These are phyloP conservation scores for Crithidia fasciculata DNA, from an alignment of 208 protist genomes.

Conservation along the genomic window DNA sequence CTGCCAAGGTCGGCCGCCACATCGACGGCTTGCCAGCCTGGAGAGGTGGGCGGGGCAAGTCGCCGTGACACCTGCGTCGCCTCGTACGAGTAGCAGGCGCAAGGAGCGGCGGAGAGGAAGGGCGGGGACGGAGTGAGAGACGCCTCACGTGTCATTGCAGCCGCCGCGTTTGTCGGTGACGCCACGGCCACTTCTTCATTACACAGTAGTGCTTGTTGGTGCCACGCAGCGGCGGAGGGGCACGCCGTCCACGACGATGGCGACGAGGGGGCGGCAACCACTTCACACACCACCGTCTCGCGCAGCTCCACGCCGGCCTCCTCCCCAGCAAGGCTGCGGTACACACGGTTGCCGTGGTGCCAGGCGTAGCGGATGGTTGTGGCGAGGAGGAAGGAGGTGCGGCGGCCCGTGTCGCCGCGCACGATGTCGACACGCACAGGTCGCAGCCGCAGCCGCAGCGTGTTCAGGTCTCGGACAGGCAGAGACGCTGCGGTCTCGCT, in stretches of 20 bases:
- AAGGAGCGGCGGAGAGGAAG: background rate
- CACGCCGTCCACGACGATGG: too few species aligned
- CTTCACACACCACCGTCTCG: constrained; percentile 28
- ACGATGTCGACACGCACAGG: constrained; percentile 27
- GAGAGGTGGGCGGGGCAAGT: constrained; percentile 3
- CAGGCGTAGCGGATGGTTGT: constrained; percentile 32
- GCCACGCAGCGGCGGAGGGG: background rate
- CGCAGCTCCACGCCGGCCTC: constrained; percentile 33
- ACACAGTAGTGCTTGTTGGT: background rate
- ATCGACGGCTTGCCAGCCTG: background rate
- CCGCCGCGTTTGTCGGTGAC: background rate
- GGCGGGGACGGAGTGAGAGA: background rate
- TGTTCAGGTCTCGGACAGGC: background rate
- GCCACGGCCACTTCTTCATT: constrained; percentile 9
- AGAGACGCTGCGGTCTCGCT: too few species aligned
- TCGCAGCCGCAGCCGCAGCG: constrained; percentile 33
- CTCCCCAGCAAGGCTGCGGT: constrained; percentile 16
- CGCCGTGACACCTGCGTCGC: constrained; percentile 21
- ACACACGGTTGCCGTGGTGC: constrained; percentile 24
- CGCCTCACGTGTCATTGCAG: background rate
- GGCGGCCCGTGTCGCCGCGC: constrained; percentile 34
- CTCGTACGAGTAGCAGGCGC: constrained; percentile 23
- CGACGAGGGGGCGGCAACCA: background rate
- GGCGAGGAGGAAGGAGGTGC: constrained; percentile 19
- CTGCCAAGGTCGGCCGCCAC: constrained; percentile 11